Base-by-base conservation (phyloP, 345 rosid genomes). In the Acer yangbiense region DNA sequence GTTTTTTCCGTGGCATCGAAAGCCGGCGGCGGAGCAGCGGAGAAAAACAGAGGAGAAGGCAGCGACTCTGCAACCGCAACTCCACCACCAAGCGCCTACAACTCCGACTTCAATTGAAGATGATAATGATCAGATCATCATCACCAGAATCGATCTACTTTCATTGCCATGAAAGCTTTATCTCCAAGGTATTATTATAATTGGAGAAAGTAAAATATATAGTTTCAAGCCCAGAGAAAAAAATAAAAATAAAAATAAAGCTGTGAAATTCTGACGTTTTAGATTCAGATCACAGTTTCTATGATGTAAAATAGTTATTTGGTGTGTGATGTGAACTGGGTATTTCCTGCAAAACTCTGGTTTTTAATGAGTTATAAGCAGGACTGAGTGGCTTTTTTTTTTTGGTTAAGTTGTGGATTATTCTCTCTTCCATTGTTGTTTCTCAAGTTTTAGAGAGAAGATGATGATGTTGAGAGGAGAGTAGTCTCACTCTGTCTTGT, bases 271-370 rank as follows among this genome's bases (percentile, higher is more conserved):
- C 72, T 76, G 78, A 10, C 11, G 0, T 67, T 68, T 76, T 67
- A 1, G 2, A 57, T 41, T 68, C 78, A 67, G 78, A 76, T 76
- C 65, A 16, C 73, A 54, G 78, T 57, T 68, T 54, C 65, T 52
- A 2, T 68, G 20, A n/a, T 64, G 48, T 65, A 17, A 29, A 14
- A 23, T 44, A 61, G 2, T 41, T 13, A 27, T 3, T 2, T 62
- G 5, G 27, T 48, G 70, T 74, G 29, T 18, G 58, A 16, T 48
- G 9, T 48, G 29, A 46, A 29, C 54, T 64, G 32, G 68, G 76
- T 48, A 41, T 73, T 2, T 11, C 54, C 7, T 16, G 74, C 68
- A 10, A 7, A 41, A 58, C 66, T 76, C 78, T 16, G 23, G 4
- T 21, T 76, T 67, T 76, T 54, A 10, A n/a, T 5, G 57, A 68